Evolutionary conservation across 2,329 filamentous ascomycete species (phyloP), one percentile per base, ranked within the genome.

Genomic region (Fusarium agapanthi): DNA sequence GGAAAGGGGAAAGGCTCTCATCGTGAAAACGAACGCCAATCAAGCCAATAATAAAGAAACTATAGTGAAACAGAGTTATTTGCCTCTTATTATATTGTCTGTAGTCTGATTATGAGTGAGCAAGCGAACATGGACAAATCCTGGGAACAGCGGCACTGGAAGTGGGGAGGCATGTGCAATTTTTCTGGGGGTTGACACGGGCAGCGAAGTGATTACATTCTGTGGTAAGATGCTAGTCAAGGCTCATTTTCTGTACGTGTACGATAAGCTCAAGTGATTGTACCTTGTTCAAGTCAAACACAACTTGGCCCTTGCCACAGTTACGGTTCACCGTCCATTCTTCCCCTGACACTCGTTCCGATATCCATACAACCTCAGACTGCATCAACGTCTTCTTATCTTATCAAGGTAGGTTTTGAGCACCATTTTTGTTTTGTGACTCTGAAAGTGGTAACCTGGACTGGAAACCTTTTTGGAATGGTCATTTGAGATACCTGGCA

Each of bases 1-100:
- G 30, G 6, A 12, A 1, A 26, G 9, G 48, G 6, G 32, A 7
- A 20, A 26, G 14, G 5, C 16, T 20, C 48, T 35, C 9, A 35
- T 6, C 2, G 2, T 15, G 13, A 22, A 4, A 8, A 15, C 1
- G 5, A 26, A 26, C n/a, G 8, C 7, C 3, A 26, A 22, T 22
- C 9, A 15, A 26, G 32, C 32, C n/a, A 51, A 35, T 51, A 12
- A 4, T 15, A 26, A 26, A 51, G 16, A 2, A 2, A 6, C 22
- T 0, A 51, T 6, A 15, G 5, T 26, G 3, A 0, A 35, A 3
- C 3, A 26, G 1, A 51, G 16, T 15, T 22, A 13, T 12, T 8
- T 26, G 13, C 5, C 9, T 26, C 18, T 15, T 8, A 1, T 6
- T 26, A 1, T 26, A 35, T 5, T 26, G 2, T 51, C 26, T 2